These are phyloP conservation scores for Cyclotella cryptica DNA, from an alignment of 108 stramenopile species.

Conservation along the genomic window DNA sequence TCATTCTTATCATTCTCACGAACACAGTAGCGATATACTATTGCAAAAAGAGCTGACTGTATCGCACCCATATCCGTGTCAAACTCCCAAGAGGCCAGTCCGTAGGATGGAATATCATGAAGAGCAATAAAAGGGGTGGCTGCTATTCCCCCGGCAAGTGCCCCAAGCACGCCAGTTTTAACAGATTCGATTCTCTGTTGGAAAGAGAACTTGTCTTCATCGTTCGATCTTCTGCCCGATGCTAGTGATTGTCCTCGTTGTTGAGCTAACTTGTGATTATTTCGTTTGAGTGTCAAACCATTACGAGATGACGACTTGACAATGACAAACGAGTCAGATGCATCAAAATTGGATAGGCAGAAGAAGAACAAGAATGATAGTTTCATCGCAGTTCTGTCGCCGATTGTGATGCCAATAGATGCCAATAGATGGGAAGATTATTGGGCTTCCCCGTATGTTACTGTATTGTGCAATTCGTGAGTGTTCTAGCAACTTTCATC, in stretches of 20 bases:
- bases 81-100: constrained; percentile 78
- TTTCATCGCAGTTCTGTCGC: too few relatives aligned
- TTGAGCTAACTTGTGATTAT: background rate
- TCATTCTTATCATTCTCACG: constrained; percentile 71
- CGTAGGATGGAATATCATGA: constrained; percentile 59
- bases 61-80: constrained; percentile 77
- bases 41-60: constrained; percentile 77
- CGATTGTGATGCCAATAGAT: too few relatives aligned
- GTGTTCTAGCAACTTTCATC: too few relatives aligned
- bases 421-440: too few relatives aligned
- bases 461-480: too few relatives aligned
- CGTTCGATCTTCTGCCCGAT: constrained; percentile 9
- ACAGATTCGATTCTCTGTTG: constrained; percentile 75
- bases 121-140: constrained; percentile 63
- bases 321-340: background rate
- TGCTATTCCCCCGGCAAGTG: constrained; percentile 63
- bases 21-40: constrained; percentile 80
- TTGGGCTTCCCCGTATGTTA: too few relatives aligned
- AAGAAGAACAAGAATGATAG: background rate
- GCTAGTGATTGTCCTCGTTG: background rate
- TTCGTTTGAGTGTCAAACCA: background rate
- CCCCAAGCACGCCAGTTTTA: constrained; percentile 70
- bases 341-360: background rate
- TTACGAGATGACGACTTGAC: background rate
- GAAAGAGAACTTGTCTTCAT: constrained; percentile 72